Conservation (phyloP, 2,329 filamentous ascomycete genomes). For the Arthrinium puccinioides region DNA sequence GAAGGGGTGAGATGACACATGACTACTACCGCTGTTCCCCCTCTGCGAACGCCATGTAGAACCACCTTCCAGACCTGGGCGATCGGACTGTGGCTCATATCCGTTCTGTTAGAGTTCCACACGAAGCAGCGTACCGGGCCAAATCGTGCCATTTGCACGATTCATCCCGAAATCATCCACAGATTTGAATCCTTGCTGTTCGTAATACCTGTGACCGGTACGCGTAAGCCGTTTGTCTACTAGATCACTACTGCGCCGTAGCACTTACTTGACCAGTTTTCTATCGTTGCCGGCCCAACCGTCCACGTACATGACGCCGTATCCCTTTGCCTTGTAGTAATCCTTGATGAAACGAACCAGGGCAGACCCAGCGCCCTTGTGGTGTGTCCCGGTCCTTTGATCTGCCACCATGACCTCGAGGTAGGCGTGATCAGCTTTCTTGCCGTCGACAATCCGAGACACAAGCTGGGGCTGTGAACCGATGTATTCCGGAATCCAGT, state of each 20-base stretch:
- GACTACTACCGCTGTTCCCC: too few relatives aligned
- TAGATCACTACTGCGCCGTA: neutral
- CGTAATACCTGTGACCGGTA: constrained; percentile 5
- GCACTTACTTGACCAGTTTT: constrained; percentile 8
- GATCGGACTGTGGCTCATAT: too few relatives aligned
- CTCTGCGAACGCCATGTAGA: too few relatives aligned
- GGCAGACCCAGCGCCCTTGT: constrained; percentile 6
- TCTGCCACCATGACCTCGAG: constrained; percentile 12
- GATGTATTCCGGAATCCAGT: constrained; percentile 9
- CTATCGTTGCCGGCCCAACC: constrained; percentile 18
- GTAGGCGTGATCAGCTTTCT: constrained; percentile 5
- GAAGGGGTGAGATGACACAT: too few relatives aligned
- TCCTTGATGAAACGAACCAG: constrained; percentile 8
- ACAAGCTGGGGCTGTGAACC: constrained; percentile 2
- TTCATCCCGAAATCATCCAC: constrained; percentile 2
- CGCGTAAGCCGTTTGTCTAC: neutral
- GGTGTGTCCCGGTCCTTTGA: constrained; percentile 4
- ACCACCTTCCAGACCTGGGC: too few relatives aligned
- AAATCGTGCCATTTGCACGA: neutral
- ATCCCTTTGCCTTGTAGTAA: constrained; percentile 5
- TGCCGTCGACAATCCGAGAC: constrained; percentile 4
- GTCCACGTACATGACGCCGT: constrained; percentile 16
- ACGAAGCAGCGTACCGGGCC: neutral
- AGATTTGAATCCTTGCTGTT: constrained; percentile 1
- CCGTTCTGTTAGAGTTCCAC: constrained; percentile 1